Evolutionary conservation across 768 basidiomycete genomes (phyloP), one percentile per base, ranked within the genome.

Genomic region (Pisolithus marmoratus): DNA sequence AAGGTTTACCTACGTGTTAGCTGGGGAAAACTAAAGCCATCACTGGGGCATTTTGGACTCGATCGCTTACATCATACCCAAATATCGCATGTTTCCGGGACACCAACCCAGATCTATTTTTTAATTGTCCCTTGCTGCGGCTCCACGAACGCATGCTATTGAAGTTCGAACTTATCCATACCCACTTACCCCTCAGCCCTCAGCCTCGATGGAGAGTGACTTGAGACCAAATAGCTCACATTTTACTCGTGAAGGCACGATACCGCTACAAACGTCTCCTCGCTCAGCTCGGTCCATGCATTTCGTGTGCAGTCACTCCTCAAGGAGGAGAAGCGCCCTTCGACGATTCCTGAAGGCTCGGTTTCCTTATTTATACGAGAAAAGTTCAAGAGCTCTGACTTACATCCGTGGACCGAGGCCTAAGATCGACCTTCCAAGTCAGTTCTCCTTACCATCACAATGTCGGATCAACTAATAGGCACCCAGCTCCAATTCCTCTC

Each of bases 401-500:
- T 83, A 83, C 59, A 50, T 80, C 43, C 74, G 77, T 61, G 87
- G 87, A 5, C 87, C 85, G 1, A 66, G 78, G 36, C 84, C 83
- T 17, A 81, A 70, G 63, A 74, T 58, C 60, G 79, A 70, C 59
- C 80, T 67, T 62, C 74, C 73, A 66, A 78, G 73, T 77, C 51
- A 55, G 53, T 38, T 22, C n/a, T 34, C 7, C 27, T 27, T 12
- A 48, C 34, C 12, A 38, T 42, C 42, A 22, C n/a, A 38, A 8
- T 29, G 8, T 44, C 14, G 8, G 4, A 11, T 40, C 46, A 63
- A 44, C 49, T 34, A 24, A 29, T 49, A 37, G 27, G n/a, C 19
- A 34, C 31, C 22, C 51, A 86, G 85, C 74, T 15, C 81, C 80
- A 15, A 58, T 56, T 8, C 84, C 85, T 8, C 70, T 81, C 36